Conservation (phyloP, 2,329 filamentous ascomycete genomes). For the Colletotrichum sidae region DNA sequence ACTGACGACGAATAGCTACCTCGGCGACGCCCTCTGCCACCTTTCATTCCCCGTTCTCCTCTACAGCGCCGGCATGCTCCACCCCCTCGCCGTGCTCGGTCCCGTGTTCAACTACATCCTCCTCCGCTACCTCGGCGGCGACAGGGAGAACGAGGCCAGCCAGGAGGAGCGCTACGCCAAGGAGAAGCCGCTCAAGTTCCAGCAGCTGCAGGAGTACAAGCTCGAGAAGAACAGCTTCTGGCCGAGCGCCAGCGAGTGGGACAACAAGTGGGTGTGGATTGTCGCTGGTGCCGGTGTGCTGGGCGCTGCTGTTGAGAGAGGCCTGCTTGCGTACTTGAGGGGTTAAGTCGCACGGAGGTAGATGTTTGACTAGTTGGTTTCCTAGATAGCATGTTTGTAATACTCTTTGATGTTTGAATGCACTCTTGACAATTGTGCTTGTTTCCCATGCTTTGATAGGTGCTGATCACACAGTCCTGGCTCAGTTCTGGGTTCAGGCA, state of each 20-base stretch:
- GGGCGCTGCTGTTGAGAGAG: conserved; percentile 58
- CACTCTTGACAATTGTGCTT: not conserved
- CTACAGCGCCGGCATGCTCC: conserved; percentile 65
- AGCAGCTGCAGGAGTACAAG: conserved; percentile 63
- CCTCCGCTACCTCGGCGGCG: conserved; percentile 67
- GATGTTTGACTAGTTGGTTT: not conserved
- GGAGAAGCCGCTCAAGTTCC: conserved; percentile 61
- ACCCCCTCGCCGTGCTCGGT: conserved; percentile 65
- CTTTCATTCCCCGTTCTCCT: conserved; percentile 69
- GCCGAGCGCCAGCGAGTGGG: conserved; percentile 61
- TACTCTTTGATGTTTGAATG: not conserved
- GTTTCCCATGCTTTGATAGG: no score
- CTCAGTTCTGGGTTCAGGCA: no score
- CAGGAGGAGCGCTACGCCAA: conserved; percentile 65
- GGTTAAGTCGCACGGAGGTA: not conserved
- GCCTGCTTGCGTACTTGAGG: conserved; percentile 23
- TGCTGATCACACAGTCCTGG: no score
- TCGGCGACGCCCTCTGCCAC: conserved; percentile 70
- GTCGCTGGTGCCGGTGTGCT: conserved; percentile 61
- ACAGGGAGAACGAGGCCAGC: conserved; percentile 64
- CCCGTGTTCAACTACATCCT: conserved; percentile 69
- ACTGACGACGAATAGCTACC: conserved; percentile 57
- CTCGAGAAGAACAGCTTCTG: conserved; percentile 70
- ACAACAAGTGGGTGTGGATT: conserved; percentile 68
- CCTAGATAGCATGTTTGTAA: not conserved